phyloP scores from a whole-genome alignment of 2,329 filamentous ascomycete genomes.

The Penicillium sumatraense region DNA sequence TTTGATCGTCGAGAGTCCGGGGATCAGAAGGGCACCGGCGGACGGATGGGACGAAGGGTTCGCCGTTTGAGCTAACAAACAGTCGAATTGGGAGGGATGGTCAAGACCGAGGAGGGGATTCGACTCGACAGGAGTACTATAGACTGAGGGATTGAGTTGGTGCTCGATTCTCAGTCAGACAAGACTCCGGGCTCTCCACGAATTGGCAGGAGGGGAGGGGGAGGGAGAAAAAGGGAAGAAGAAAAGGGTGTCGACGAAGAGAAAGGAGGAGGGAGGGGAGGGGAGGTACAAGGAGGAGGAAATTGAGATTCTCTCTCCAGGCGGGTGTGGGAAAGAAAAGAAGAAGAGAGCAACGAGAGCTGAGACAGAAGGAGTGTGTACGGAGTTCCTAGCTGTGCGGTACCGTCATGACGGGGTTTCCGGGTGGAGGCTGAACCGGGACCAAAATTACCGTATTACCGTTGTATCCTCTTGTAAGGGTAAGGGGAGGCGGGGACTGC shows the following conservation, averaged over 20 bases:
- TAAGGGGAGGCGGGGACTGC: conserved; percentile 12
- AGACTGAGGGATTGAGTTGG: conserved; percentile 34
- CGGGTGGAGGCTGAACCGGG: conserved; percentile 29
- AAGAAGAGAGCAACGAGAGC: conserved; percentile 28
- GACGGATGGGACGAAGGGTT: conserved; percentile 30
- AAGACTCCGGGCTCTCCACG: conserved; percentile 46
- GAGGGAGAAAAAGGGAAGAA: conserved; percentile 31
- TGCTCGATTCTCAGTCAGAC: conserved; percentile 36
- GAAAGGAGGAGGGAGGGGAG: conserved; percentile 35
- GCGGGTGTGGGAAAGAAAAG: conserved; percentile 46
- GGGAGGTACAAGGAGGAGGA: conserved; percentile 42
- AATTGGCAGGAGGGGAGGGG: conserved; percentile 37
- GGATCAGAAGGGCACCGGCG: conserved; percentile 37
- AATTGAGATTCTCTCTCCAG: conserved; percentile 46
- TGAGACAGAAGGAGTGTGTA: conserved; percentile 33
- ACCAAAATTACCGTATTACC: background rate
- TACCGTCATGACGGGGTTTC: conserved; percentile 27
- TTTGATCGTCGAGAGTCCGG: conserved; percentile 35
- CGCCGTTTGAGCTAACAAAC: conserved; percentile 48
- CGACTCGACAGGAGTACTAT: conserved; percentile 44
- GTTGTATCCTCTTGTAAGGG: conserved; percentile 12
- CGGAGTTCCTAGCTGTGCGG: conserved; percentile 32
- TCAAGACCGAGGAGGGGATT: conserved; percentile 44
- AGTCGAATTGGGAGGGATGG: conserved; percentile 37
- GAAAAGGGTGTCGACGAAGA: conserved; percentile 39